Evolutionary conservation across 495 filamentous ascomycete species (phyloP).

Genomic region (Xylaria cubensis): DNA sequence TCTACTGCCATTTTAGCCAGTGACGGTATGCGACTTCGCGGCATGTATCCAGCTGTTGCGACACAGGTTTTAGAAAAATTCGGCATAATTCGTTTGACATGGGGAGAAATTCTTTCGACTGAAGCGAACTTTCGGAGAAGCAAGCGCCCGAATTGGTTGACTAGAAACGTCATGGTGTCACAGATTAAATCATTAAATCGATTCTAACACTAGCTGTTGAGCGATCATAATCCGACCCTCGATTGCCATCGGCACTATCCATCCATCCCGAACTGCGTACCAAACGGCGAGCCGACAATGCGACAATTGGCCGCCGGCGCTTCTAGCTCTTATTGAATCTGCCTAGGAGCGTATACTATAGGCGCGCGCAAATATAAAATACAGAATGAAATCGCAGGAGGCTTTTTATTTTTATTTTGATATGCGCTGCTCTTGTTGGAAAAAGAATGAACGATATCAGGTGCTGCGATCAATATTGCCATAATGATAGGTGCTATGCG

Average conservation of each 20-base stretch:
- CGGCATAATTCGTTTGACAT: constrained; percentile 17
- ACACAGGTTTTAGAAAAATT: constrained; percentile 14
- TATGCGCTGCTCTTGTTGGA: constrained; percentile 8
- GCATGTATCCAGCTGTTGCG: constrained; percentile 14
- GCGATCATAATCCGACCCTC: not conserved
- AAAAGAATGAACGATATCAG: not conserved
- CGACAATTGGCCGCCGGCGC: not conserved
- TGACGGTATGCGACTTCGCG: constrained; percentile 16
- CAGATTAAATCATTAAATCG: constrained; percentile 11
- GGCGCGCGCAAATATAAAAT: constrained; percentile 4
- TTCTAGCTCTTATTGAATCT: too few relatives aligned
- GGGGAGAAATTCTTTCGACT: not conserved
- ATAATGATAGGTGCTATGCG: not conserved
- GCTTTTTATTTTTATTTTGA: not conserved
- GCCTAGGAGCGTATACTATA: not conserved
- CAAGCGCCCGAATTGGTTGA: constrained; percentile 11
- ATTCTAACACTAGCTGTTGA: constrained; percentile 1
- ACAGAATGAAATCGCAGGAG: not conserved
- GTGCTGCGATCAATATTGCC: constrained; percentile 1
- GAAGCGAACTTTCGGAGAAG: not conserved
- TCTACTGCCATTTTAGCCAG: constrained; percentile 7
- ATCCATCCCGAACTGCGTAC: not conserved
- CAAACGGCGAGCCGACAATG: not conserved
- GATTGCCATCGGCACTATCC: constrained; percentile 8
- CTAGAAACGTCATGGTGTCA: constrained; percentile 1